These are phyloP conservation scores for Coniferiporia sulphurascens DNA, from an alignment of 1,284 basidiomycete genomes.

Conservation along the genomic window DNA sequence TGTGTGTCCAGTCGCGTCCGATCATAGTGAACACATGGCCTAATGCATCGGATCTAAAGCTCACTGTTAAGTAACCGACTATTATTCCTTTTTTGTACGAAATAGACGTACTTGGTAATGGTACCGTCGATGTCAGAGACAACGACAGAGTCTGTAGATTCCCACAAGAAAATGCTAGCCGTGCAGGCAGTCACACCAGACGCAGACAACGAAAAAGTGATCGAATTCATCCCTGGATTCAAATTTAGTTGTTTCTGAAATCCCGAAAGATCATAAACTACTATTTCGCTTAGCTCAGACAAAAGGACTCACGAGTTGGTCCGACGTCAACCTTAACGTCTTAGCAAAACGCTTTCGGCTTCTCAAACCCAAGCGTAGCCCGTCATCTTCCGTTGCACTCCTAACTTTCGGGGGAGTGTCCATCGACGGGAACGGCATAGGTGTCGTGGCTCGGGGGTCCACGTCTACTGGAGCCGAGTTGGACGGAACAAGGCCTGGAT, in stretches of 20 bases:
- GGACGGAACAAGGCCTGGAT: constrained; percentile 11
- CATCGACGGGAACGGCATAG: constrained; percentile 24
- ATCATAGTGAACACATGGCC: constrained; percentile 99
- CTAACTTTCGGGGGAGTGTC: background rate
- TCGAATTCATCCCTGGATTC: constrained; percentile 85
- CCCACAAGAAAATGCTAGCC: constrained; percentile 95
- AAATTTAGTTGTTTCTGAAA: constrained; percentile 82
- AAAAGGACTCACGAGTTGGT: constrained; percentile 59
- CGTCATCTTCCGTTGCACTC: background rate
- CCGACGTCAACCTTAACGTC: constrained; percentile 83
- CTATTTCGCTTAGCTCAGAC: too few species aligned
- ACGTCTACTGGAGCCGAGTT: constrained; percentile 16
- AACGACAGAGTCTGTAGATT: constrained; percentile 83
- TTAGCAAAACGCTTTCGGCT: constrained; percentile 75
- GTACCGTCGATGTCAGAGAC: constrained; percentile 99
- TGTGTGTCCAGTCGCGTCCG: constrained; percentile 99
- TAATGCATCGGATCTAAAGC: constrained; percentile 84
- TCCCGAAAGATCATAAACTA: too few species aligned
- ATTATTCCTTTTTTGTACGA: constrained; percentile 1
- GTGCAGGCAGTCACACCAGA: constrained; percentile 85
- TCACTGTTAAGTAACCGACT: constrained; percentile 11
- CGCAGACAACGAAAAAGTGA: constrained; percentile 94
- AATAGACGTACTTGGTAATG: constrained; percentile 81
- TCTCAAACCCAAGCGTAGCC: constrained; percentile 18
- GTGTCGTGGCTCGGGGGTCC: constrained; percentile 20